Base-by-base conservation (phyloP, 2,329 filamentous ascomycete species). In the Elsinoe perseae region DNA sequence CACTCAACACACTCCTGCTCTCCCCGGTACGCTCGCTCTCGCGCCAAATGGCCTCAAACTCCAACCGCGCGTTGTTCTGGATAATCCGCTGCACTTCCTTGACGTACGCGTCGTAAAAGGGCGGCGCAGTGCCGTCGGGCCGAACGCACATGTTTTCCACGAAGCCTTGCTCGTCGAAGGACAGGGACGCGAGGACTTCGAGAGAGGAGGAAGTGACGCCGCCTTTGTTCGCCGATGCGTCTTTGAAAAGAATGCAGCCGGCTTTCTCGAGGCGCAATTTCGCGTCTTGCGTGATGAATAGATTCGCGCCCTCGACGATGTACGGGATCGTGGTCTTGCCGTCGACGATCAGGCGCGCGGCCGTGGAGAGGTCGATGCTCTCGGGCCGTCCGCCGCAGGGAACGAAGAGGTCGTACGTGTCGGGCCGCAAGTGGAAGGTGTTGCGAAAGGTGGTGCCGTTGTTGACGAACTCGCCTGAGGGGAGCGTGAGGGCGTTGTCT, bases 1-100 rank as follows among this genome's bases (percentile, higher is more conserved):
- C 82, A 63, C 89, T 95, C 56, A 98, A 79, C n/a, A 91, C 82
- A 60, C 89, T 95, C 60, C 91, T 83, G 20, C 89, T 75, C 56
- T 84, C 77, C 54, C 89, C 87, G 1, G 88, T 95, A 69, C 84
- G 74, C 72, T 93, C 84, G 68, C 95, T 83, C 73, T 98, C 93
- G 62, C 89, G 84, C 93, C 93, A 98, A 74, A 98, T 95, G 42
- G 93, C 93, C 75, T 98, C 93, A 64, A 98, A 98, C 72, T 98
- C 93, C 32, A 98, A 83, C 14, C 83, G 78, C 2, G 93, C 93
- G 64, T 98, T 98, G 64, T 90, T 84, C 72, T 88, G 83, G 70
- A 98, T 97, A 67, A 86, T 90, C 61, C 82, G 80, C 73, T 98
- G 93, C 2, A 98, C 93, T 66, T 90, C 81, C 69, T 86, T 87